These are phyloP conservation scores for Fusarium globosum DNA, from an alignment of 2,329 filamentous ascomycete genomes.

Conservation along the genomic window DNA sequence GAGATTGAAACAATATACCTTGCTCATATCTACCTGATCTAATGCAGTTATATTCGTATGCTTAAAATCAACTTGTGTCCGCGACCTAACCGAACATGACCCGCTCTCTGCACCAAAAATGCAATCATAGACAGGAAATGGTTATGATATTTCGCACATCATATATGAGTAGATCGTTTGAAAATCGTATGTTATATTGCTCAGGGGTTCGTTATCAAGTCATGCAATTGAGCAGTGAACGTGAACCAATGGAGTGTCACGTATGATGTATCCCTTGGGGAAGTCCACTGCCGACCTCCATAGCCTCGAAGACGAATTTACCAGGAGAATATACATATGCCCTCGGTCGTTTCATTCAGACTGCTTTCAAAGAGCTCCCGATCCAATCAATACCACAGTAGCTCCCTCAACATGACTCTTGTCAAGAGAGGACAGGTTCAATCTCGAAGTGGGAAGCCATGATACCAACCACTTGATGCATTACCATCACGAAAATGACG, in stretches of 20 bases:
- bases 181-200: neutral
- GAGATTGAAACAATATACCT: slow-evolving; percentile 25
- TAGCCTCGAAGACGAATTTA: too few relatives aligned
- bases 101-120: neutral
- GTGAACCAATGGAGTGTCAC: neutral
- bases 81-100: neutral
- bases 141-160: neutral
- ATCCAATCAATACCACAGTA: neutral
- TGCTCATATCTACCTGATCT: neutral
- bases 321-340: too few relatives aligned
- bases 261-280: neutral
- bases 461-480: neutral
- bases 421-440: too few relatives aligned
- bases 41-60: neutral
- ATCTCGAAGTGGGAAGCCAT: neutral
- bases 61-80: neutral
- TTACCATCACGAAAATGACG: neutral
- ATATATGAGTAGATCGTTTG: too few relatives aligned
- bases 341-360: neutral
- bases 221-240: neutral
- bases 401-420: neutral
- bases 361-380: too few relatives aligned
- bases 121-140: neutral
- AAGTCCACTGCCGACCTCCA: neutral
- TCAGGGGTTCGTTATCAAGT: neutral